A percentile compares a stretch with the other conserved stretches of the same genome.
Conservation (phyloP, 345 rosid genomes). For the Bretschneidera sinensis region DNA sequence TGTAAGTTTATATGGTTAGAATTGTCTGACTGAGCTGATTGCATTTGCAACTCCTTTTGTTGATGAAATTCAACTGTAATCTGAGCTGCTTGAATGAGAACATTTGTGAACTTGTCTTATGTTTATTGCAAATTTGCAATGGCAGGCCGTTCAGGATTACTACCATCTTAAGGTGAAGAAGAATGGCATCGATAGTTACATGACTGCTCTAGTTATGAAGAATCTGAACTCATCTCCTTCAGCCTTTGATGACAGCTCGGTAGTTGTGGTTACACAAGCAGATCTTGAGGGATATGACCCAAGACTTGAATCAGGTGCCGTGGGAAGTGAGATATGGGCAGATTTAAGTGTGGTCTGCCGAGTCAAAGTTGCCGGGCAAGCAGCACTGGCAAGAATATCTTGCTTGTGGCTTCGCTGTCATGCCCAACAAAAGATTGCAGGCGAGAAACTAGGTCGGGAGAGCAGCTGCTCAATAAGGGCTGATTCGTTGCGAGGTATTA, state of each 20-base stretch:
- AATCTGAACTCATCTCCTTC: slow-evolving; percentile 15
- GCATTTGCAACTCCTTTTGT: not conserved
- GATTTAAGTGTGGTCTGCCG: slow-evolving; percentile 60
- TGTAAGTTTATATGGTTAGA: not conserved
- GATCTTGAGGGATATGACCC: slow-evolving; percentile 78
- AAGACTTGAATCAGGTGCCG: slow-evolving; percentile 23
- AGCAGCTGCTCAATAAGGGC: slow-evolving; percentile 23
- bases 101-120: not conserved
- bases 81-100: not conserved
- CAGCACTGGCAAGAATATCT: slow-evolving; percentile 69
- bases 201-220: slow-evolving; percentile 24
- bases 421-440: slow-evolving; percentile 46
- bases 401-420: slow-evolving; percentile 61
- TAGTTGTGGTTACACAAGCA: slow-evolving; percentile 73
- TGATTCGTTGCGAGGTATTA: slow-evolving; percentile 50
- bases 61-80: not conserved
- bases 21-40: no score
- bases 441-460: slow-evolving; percentile 30
- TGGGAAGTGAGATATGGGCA: slow-evolving; percentile 44
- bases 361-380: slow-evolving; percentile 58
- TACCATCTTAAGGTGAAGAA: slow-evolving; percentile 47
- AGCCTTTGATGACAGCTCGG: slow-evolving; percentile 73
- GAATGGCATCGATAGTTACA: slow-evolving; percentile 17
- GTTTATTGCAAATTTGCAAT: slow-evolving; percentile 5
- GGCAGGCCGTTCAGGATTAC: slow-evolving; percentile 85